Base-by-base conservation (phyloP, 2,329 filamentous ascomycete genomes). In the Phaeophleospora eucalypticola region DNA sequence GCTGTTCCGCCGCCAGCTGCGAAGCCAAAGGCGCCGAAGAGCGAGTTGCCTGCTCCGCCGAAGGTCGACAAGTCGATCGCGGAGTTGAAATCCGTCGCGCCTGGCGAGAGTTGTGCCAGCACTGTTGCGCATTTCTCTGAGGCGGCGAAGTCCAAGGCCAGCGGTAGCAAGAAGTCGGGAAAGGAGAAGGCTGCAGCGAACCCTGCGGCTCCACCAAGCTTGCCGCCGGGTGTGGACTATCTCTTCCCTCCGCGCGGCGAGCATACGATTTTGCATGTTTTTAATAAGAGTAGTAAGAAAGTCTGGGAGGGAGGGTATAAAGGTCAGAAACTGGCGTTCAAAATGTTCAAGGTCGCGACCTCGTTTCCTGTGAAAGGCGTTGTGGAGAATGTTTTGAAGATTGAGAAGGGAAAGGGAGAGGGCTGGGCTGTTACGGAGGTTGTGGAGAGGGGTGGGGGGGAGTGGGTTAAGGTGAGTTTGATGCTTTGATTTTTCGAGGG, bases 341-440 rank as follows among this genome's bases (percentile, higher is more conserved):
- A 65, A 36, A 60, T 62, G n/a, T 66, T 65, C 48, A 58, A 57
- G 14, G 63, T 64, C 14, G 43, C 49, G 36, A 62, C 61, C 1
- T 27, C 42, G 4, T 56, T 60, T 32, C 53, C 51, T 2, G 56
- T 63, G 14, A 44, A 39, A 16, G 49, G 59, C n/a, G 50, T 68
- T 2, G 57, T 66, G 29, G 61, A 67, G 51, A 52, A 60, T 36
- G 48, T 65, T 9, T n/a, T 60, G 16, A 52, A 51, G 9, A 51
- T 44, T 17, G 51, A 33, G 39, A 45, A 38, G 34, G 52, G 42
- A 15, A 46, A 48, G 15, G 58, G 57, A 37, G 56, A 56, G 16
- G 60, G 51, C 2, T 66, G 63, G 64, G 53, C 54, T 2, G 51
- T 57, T 16, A 65, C 64, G 19, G 65, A 68, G 48, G 60, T 63